Conservation (phyloP, 2,329 filamentous ascomycete genomes). For the Pseudovirgaria hyperparasitica region DNA sequence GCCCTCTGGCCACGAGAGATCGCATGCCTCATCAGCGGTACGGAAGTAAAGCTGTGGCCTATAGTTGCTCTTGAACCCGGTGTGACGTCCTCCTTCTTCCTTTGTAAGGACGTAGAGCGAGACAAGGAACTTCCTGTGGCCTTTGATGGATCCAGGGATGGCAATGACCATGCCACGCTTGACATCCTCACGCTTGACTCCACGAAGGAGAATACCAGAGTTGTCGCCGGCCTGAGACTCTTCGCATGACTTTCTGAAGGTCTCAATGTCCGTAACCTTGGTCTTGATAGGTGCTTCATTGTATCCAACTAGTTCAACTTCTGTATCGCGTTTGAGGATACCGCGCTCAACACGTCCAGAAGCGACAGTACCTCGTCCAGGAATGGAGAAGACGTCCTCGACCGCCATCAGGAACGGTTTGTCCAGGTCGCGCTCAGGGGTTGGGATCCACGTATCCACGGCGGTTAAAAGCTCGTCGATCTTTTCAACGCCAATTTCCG, state of each 20-base stretch:
- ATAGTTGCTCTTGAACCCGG: conserved; percentile 92
- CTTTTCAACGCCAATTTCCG: conserved; percentile 75
- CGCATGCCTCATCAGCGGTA: conserved; percentile 67
- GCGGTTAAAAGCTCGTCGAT: conserved; percentile 85
- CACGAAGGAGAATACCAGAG: conserved; percentile 91
- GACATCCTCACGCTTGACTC: conserved; percentile 91
- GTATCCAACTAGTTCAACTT: conserved; percentile 92
- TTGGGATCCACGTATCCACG: conserved; percentile 94
- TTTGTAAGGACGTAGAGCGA: conserved; percentile 96
- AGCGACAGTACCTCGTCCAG: conserved; percentile 87
- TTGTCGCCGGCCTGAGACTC: conserved; percentile 95
- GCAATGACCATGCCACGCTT: conserved; percentile 88
- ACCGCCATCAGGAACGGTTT: conserved; percentile 99
- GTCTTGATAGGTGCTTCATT: conserved; percentile 76
- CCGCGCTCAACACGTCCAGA: conserved; percentile 97
- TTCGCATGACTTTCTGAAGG: conserved; percentile 99
- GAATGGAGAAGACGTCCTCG: conserved; percentile 51
- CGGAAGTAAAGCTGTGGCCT: conserved; percentile 92
- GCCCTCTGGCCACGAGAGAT: conserved; percentile 77
- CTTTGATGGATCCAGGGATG: conserved; percentile 70
- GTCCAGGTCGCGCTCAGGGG: conserved; percentile 82
- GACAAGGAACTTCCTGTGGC: conserved; percentile 81
- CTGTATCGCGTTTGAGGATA: conserved; percentile 80
- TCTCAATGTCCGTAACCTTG: conserved; percentile 99
- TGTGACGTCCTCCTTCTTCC: conserved; percentile 96